Evolutionary conservation across 2,329 filamentous ascomycete genomes (phyloP), one percentile per base, ranked within the genome.

Genomic region (Rasamsonia emersonii): DNA sequence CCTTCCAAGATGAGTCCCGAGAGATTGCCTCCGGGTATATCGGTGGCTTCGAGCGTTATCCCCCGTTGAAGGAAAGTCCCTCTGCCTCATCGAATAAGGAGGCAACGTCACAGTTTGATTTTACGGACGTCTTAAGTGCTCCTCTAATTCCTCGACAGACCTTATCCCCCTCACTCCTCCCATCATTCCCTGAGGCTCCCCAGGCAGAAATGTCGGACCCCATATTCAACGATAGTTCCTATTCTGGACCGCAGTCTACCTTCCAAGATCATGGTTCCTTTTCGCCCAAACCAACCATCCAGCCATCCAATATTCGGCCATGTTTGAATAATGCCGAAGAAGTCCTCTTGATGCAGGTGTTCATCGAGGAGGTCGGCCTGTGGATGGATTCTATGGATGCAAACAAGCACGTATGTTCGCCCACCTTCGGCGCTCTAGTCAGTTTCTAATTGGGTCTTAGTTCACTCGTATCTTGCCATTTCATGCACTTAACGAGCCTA

Each of bases 361-460:
- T 93, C 53, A 80, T 93, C 5, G 82, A 93, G 49, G 82, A 94
- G 43, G 84, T 96, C 2, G 86, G 82, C 1, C 60, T 86, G 3
- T 95, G 89, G 86, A 93, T 96, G 84, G 89, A 95, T 58, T 84
- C 79, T 24, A 77, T 95, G 66, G 85, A 93, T 61, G 71, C 77
- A 19, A 71, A 79, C 43, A 89, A 89, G 61, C 83, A 93, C 53
- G 70, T 74, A 58, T 39, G 67, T 53, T 13, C 11, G 18, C 19
- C 9, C 16, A 17, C 9, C 11, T 17, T 21, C 17, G 6, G 18
- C 20, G 6, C n/a, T 30, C 13, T 20, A n/a, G 16, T 23, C 5
- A 23, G 19, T 24, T 24, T 23, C 38, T 44, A 42, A 45, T 37
- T 14, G 9, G 28, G 18, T 11, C 23, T 7, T 37, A 77, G 64